Conservation (phyloP, 2,329 filamentous ascomycete genomes). For the Colletotrichum siamense region DNA sequence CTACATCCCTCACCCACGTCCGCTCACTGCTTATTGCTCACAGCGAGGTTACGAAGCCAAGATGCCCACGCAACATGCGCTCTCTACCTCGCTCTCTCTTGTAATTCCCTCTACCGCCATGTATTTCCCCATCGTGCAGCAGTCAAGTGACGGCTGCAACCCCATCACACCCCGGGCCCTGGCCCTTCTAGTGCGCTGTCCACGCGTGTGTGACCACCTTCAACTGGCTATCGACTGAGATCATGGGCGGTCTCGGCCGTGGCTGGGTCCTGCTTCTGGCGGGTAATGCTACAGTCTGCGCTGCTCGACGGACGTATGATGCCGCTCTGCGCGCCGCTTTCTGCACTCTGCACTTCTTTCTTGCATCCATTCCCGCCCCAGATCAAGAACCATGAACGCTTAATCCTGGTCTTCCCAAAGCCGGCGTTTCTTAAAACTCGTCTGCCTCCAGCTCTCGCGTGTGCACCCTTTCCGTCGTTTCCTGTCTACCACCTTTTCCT, state of each 20-base stretch:
- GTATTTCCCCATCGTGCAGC: conserved; percentile 1
- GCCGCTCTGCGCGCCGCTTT: not conserved
- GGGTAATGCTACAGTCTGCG: not conserved
- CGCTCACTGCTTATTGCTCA: not conserved
- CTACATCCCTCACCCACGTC: conserved; percentile 18
- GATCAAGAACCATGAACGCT: not conserved
- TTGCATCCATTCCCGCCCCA: conserved; percentile 9
- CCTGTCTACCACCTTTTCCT: conserved; percentile 32
- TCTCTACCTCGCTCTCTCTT: not conserved
- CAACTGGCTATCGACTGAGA: conserved; percentile 29
- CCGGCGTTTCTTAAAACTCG: conserved; percentile 26
- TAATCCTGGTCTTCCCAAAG: not conserved
- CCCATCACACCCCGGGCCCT: not conserved
- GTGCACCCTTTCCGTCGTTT: conserved; percentile 1
- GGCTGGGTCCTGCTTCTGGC: conserved; percentile 28
- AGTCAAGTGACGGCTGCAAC: conserved; percentile 13
- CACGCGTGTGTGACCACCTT: conserved; percentile 21
- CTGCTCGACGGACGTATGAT: conserved; percentile 6
- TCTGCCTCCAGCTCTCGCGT: conserved; percentile 32
- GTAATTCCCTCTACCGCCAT: not conserved
- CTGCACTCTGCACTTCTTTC: conserved; percentile 22
- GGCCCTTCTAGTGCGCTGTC: not conserved
- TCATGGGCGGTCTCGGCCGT: conserved; percentile 35
- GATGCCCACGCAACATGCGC: not conserved
- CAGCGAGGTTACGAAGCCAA: not conserved